Percentiles rank a stretch among this genome's conserved stretches.
Evolutionary conservation across 1,284 basidiomycete genomes (phyloP).

Genomic region (Papiliotrema terrestris): DNA sequence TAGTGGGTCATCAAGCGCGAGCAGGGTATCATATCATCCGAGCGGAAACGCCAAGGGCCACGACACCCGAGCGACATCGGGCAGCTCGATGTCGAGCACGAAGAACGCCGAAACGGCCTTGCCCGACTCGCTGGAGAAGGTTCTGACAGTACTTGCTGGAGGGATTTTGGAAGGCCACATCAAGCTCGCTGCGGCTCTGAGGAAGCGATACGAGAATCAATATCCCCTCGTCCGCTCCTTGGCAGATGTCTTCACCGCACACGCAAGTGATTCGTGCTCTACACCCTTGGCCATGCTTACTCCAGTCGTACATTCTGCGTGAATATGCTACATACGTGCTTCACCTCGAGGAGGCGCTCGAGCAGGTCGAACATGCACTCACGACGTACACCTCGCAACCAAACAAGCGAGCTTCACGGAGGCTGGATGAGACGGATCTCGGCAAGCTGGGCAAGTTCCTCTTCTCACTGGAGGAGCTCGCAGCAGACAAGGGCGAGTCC

Average conservation of each 20-base stretch:
- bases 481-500: conserved; percentile 82
- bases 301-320: conserved; percentile 81
- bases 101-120: conserved; percentile 43
- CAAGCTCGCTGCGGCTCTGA: conserved; percentile 71
- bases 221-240: conserved; percentile 85
- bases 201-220: conserved; percentile 85
- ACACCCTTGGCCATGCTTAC: background rate
- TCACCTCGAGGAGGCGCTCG: conserved; percentile 82
- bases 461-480: conserved; percentile 67
- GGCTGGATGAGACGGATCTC: conserved; percentile 65
- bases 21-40: conserved; percentile 48
- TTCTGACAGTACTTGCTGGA: conserved; percentile 76
- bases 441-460: conserved; percentile 20
- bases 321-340: conserved; percentile 89
- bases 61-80: conserved; percentile 6
- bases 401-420: conserved; percentile 29
- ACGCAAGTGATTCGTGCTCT: conserved; percentile 58
- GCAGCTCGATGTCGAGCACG: conserved; percentile 5
- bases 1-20: conserved; percentile 52
- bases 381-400: conserved; percentile 5
- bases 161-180: conserved; percentile 84
- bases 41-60: conserved; percentile 34
- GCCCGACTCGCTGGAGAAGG: conserved; percentile 78
- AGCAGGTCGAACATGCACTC: conserved; percentile 77
- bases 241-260: conserved; percentile 87